A percentile compares a stretch with the other conserved stretches of the same genome.
These are phyloP conservation scores for Ophiostoma australiae DNA, from an alignment of 2,329 filamentous ascomycete genomes.

Conservation along the genomic window DNA sequence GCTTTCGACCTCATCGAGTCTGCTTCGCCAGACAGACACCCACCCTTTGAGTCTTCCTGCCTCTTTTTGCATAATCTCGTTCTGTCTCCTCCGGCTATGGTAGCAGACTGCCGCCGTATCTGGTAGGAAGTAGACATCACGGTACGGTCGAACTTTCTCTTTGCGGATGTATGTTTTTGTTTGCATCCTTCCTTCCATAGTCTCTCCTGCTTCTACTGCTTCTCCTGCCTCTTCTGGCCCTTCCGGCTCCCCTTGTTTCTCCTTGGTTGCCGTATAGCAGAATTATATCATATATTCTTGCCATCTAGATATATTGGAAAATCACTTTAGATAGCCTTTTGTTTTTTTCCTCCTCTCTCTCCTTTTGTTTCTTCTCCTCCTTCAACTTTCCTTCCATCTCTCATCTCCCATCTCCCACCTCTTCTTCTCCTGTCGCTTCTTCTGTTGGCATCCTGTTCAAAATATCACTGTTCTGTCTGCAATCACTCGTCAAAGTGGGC, in stretches of 20 bases:
- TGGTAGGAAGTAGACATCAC: conserved; percentile 11
- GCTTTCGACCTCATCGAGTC: background rate
- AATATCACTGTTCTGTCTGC: background rate
- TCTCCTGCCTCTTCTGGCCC: background rate
- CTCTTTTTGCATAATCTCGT: background rate
- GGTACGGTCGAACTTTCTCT: conserved; percentile 23
- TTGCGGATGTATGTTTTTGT: background rate
- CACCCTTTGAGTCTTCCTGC: conserved; percentile 5
- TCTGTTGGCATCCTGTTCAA: background rate
- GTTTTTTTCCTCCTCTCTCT: background rate
- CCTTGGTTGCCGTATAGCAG: conserved; percentile 10
- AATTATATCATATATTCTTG: conserved; percentile 17
- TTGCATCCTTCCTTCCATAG: background rate
- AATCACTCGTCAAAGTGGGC: background rate
- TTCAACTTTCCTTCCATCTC: background rate
- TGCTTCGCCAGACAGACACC: background rate
- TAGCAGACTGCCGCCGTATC: background rate
- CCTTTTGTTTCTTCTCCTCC: background rate
- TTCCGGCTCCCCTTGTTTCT: background rate
- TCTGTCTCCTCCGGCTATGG: background rate
- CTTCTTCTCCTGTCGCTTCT: background rate
- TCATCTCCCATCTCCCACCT: background rate
- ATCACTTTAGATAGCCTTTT: background rate
- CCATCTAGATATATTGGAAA: background rate
- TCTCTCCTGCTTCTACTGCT: background rate